Base-by-base conservation (phyloP, 495 filamentous ascomycete species). In the Penicillium argentinense region DNA sequence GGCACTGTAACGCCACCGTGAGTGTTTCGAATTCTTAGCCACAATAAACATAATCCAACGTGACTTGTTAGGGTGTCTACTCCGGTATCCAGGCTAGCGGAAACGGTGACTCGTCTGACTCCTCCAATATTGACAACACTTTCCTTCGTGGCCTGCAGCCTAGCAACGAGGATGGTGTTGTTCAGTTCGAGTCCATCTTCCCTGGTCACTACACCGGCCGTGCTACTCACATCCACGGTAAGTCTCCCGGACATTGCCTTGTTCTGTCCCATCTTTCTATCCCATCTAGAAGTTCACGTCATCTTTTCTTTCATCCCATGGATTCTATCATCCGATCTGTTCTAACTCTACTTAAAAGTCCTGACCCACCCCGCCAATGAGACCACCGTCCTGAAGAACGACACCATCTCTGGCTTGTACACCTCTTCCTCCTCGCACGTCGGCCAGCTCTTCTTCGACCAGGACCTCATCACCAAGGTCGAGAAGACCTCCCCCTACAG, bases 361-460 rank as follows among this genome's bases (percentile, higher is more conserved):
- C 60, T 73, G 23, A 61, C 63, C 13, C 69, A 71, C 60, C 46
- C 59, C n/a, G 52, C 51, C 41, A 60, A 63, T 17, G 66, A 64
- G n/a, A 68, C 67, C 14, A 45, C 34, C 0, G 53, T 63, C 1
- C 48, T 59, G 4, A 14, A 47, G 2, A 72, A 72, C 53, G 51
- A 59, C 29, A 72, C 66, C 19, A 43, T 72, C 14, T 46, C 53
- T 17, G 67, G 63, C 13, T 53, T 67, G 0, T 67, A 67, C 48
- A 59, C 51, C 28, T 30, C 59, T 3, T 41, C 52, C 9, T 51
- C 63, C 9, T 65, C 73, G 1, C 77, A 87, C 59, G 68, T 84
- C 42, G 81, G 82, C 18, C 81, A 87, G 57, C 33, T 83, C 27
- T 86, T 82, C 78, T 86, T 77, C 45, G 77, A 83, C 54, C 71